These are phyloP conservation scores for Pyrenula aspistea DNA, from an alignment of 495 filamentous ascomycete species.

Conservation along the genomic window DNA sequence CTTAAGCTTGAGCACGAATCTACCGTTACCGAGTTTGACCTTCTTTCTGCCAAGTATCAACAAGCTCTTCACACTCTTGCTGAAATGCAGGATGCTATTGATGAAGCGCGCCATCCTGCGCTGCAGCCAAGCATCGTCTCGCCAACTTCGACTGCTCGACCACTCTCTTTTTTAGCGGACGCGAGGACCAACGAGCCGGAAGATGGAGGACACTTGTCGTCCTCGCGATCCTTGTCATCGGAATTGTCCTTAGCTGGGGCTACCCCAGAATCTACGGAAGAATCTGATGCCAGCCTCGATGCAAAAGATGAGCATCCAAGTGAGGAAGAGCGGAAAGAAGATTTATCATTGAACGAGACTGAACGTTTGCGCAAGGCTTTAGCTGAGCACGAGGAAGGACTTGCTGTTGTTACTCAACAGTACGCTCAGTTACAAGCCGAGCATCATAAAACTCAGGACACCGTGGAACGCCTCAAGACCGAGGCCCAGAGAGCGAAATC, in stretches of 20 bases:
- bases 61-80: constrained; percentile 72
- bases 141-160: constrained; percentile 48
- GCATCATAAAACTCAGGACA: constrained; percentile 68
- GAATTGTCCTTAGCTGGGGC: constrained; percentile 90
- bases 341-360: constrained; percentile 17
- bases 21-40: constrained; percentile 68
- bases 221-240: constrained; percentile 90
- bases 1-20: constrained; percentile 81
- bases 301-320: constrained; percentile 17
- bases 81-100: constrained; percentile 72
- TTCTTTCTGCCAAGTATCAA: constrained; percentile 81
- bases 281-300: constrained; percentile 40
- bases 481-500: constrained; percentile 67
- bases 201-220: constrained; percentile 68
- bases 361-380: constrained; percentile 22
- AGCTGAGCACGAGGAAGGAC: constrained; percentile 63
- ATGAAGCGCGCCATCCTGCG: constrained; percentile 64
- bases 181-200: constrained; percentile 62
- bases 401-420: constrained; percentile 57
- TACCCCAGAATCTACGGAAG: constrained; percentile 54
- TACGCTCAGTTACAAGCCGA: constrained; percentile 71
- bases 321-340: constrained; percentile 11
- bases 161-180: constrained; percentile 89
- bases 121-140: constrained; percentile 39
- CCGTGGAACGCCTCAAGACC: constrained; percentile 80